Evolutionary conservation across 164 flowering plant genomes (phyloP), one percentile per base, ranked within the genome.

Genomic region (Cinnamomum chago): DNA sequence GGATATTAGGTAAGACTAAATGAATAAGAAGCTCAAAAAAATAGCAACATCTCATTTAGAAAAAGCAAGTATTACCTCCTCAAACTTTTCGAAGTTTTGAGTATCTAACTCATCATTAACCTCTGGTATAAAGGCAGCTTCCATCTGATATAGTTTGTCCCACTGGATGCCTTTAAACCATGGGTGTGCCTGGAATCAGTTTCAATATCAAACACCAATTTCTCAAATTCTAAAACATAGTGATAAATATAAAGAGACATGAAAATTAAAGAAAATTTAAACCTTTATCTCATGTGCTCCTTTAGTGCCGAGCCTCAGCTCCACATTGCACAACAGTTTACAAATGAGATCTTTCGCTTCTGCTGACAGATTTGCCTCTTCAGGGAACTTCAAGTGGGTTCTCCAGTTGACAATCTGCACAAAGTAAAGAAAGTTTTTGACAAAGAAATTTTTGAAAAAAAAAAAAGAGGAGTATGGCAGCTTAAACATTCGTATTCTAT

Each of bases 401-500:
- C 81, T 85, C 93, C 93, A 89, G 75, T 88, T 88, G 17, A 89
- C 93, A 73, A 89, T 89, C 93, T 89, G 83, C 81, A 76, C 3
- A 7, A 72, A 22, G 62, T 55, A 51, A 30, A 30, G n/a, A 67
- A 33, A 67, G n/a, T 3, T 55, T 55, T 55, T 15, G 17, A 55
- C 18, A 55, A 18, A 17, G n/a, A 17, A 55, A 55, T 14, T 20
- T 55, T 55, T 55, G 20, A 55, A 55, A 15, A 2, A 55, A 55
- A 17, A 17, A 4, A 55, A 17, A 14, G 0, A 20, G 20, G 18
- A 55, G 20, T 18, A 55, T 55, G 60, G 11, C 47, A 40, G 47
- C 11, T 40, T 40, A 40, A 40, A 40, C 47, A 40, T 40, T 40
- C 2, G 2, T 9, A 40, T 40, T 1, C 11, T 40, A 40, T 40